phyloP scores from a whole-genome alignment of 352 stramenopile genomes.

The Globisporangium nunn region DNA sequence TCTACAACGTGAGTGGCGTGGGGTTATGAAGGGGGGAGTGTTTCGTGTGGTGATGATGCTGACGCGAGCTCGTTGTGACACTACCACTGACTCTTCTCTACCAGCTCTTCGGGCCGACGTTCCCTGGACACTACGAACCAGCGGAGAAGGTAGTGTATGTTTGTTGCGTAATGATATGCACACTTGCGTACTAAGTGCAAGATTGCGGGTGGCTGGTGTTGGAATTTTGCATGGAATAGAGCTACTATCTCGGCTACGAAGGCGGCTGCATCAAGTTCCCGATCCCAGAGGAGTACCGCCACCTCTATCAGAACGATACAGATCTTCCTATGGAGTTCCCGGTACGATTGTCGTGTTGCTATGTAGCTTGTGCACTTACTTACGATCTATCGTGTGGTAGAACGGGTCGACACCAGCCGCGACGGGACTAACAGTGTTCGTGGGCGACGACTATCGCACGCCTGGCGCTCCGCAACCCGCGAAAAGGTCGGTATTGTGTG shows the following conservation, averaged over 20 bases:
- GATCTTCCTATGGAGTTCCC: conserved; percentile 79
- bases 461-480: conserved; percentile 29
- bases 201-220: background rate
- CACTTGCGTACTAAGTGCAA: background rate
- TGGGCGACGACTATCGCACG: conserved; percentile 35
- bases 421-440: conserved; percentile 62
- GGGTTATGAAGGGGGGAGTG: background rate
- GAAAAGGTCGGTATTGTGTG: conserved; percentile 31
- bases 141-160: conserved; percentile 34
- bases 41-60: background rate
- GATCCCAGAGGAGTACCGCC: conserved; percentile 61
- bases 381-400: conserved; percentile 14
- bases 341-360: conserved; percentile 17
- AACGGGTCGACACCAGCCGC: conserved; percentile 71
- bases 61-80: background rate
- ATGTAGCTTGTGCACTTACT: background rate
- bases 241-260: conserved; percentile 68
- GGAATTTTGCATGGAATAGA: conserved; percentile 19
- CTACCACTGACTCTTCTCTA: background rate
- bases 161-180: background rate
- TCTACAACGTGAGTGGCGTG: conserved; percentile 69
- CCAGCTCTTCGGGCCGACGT: conserved; percentile 82
- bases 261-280: conserved; percentile 70
- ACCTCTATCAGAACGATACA: conserved; percentile 71
- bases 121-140: conserved; percentile 65